Conservation (phyloP, 1,139 yeast species). For the Candida labiduridarum region DNA sequence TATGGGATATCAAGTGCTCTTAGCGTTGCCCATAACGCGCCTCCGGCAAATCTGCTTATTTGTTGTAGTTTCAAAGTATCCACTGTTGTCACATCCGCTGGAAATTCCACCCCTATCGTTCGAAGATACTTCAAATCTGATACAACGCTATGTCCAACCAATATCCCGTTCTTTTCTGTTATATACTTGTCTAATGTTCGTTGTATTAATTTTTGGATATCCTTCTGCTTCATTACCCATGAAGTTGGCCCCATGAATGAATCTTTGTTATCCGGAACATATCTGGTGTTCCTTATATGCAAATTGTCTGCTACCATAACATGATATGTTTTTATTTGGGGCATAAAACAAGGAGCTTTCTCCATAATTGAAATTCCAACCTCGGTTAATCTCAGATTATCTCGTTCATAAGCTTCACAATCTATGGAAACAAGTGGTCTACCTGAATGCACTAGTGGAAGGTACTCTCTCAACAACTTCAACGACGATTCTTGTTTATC, state of each 20-base stretch:
- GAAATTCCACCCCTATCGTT: slow-evolving; percentile 46
- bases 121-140: slow-evolving; percentile 64
- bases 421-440: slow-evolving; percentile 59
- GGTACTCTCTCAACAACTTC: slow-evolving; percentile 22
- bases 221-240: slow-evolving; percentile 36
- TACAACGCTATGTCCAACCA: slow-evolving; percentile 71
- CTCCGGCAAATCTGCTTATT: slow-evolving; percentile 44
- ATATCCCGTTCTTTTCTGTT: slow-evolving; percentile 24
- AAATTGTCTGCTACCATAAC: slow-evolving; percentile 56
- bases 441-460: slow-evolving; percentile 31
- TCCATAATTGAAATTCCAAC: slow-evolving; percentile 71
- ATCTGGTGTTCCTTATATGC: slow-evolving; percentile 51
- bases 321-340: slow-evolving; percentile 56
- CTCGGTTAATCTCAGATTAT: slow-evolving; percentile 56
- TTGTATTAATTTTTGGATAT: slow-evolving; percentile 44
- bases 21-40: slow-evolving; percentile 55
- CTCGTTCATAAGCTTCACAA: slow-evolving; percentile 65
- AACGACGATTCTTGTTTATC: slow-evolving; percentile 19
- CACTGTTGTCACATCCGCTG: slow-evolving; percentile 26
- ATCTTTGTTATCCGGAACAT: slow-evolving; percentile 64
- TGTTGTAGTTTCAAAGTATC: slow-evolving; percentile 60
- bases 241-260: slow-evolving; percentile 63
- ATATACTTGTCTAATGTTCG: slow-evolving; percentile 47
- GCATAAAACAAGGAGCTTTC: slow-evolving; percentile 33
- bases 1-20: slow-evolving; percentile 60